Percentiles rank a stretch among this genome's conserved stretches.
Evolutionary conservation across 352 stramenopile genomes (phyloP).

Genomic region (Phytophthora europaea): DNA sequence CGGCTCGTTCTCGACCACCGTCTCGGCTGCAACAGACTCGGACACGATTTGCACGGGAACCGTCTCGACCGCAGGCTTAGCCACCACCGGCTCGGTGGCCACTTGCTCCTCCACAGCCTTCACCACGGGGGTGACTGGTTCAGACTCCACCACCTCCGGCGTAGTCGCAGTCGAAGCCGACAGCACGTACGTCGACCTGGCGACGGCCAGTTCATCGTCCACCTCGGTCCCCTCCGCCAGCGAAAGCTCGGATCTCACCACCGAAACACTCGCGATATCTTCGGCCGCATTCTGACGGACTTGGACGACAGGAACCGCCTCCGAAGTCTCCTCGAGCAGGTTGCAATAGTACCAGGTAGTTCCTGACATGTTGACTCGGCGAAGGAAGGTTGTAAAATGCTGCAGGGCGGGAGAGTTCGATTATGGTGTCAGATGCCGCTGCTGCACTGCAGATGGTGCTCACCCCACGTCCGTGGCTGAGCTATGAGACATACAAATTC

Average conservation of each 20-base stretch:
- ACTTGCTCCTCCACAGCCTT: background rate
- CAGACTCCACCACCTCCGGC: background rate
- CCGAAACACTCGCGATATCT: background rate
- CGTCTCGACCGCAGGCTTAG: background rate
- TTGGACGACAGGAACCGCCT: conserved; percentile 24
- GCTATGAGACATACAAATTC: conserved; percentile 26
- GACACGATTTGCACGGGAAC: conserved; percentile 1
- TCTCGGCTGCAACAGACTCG: conserved; percentile 8
- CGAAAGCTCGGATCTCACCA: background rate
- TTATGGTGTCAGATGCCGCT: conserved; percentile 14
- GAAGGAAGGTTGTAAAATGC: conserved; percentile 18
- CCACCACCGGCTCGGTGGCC: background rate
- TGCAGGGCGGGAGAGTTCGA: conserved; percentile 29
- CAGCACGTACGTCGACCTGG: conserved; percentile 29
- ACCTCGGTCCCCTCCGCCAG: conserved; percentile 2
- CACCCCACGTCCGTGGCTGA: background rate
- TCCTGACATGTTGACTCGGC: conserved; percentile 24
- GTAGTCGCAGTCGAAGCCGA: conserved; percentile 12
- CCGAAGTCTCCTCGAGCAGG: conserved; percentile 15
- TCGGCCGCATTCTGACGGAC: conserved; percentile 15
- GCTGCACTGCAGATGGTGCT: conserved; percentile 16
- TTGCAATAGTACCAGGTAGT: conserved; percentile 43
- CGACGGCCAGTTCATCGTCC: conserved; percentile 33
- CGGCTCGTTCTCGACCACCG: background rate
- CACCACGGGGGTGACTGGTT: background rate